Conservation (phyloP, 2,329 filamentous ascomycete genomes). For the Penicillium rolfsii region DNA sequence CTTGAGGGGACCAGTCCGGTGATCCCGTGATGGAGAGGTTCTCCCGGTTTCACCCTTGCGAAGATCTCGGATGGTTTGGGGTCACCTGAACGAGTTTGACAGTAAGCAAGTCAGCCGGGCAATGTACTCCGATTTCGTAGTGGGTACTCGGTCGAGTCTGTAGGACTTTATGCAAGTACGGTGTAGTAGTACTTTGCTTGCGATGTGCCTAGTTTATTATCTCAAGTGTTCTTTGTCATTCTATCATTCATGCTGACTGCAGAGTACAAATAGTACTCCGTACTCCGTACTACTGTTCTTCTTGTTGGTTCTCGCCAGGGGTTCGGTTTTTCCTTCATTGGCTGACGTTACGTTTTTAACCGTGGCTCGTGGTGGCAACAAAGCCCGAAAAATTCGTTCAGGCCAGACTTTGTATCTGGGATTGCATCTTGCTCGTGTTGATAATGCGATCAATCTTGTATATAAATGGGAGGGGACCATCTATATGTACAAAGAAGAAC, state of each 20-base stretch:
- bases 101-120: not conserved
- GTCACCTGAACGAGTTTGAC: constrained; percentile 10
- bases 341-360: constrained; percentile 3
- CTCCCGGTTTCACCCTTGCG: constrained; percentile 25
- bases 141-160: not conserved
- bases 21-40: not conserved
- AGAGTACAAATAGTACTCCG: no score
- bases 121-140: not conserved
- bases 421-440: not conserved
- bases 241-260: constrained; percentile 20
- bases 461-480: not conserved
- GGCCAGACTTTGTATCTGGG: not conserved
- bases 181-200: not conserved
- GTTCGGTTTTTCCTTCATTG: constrained; percentile 3
- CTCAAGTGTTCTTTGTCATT: not conserved
- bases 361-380: constrained; percentile 24
- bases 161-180: no score
- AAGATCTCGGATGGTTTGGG: constrained; percentile 4
- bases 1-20: not conserved
- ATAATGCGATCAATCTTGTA: not conserved
- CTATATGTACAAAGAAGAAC: not conserved
- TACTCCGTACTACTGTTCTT: no score
- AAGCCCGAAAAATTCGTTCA: not conserved
- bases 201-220: not conserved
- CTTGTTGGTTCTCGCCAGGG: constrained; percentile 8